Evolutionary conservation across 441 rosid genomes (phyloP).

Genomic region (Pelargonium myrrhifolium): DNA sequence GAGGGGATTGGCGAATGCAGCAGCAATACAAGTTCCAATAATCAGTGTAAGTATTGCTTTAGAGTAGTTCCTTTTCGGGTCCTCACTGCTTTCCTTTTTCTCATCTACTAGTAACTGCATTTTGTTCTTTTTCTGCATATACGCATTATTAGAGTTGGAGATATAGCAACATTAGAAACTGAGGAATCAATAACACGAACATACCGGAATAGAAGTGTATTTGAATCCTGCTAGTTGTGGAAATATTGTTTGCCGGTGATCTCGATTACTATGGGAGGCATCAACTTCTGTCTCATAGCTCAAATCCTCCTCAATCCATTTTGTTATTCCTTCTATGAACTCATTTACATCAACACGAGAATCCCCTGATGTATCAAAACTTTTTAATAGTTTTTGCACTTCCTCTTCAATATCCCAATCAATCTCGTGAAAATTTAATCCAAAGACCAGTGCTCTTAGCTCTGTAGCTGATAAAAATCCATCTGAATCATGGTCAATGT

Average conservation of each 20-base stretch:
- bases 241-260: no score
- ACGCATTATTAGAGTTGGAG: no score
- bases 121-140: neutral
- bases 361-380: neutral
- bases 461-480: slow-evolving; percentile 3
- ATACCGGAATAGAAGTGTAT: neutral
- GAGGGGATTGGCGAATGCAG: neutral
- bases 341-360: neutral
- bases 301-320: neutral
- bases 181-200: neutral
- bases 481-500: neutral
- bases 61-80: neutral
- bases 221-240: neutral
- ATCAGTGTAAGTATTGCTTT: neutral
- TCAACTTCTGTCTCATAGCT: neutral
- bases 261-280: no score
- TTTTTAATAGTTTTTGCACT: neutral
- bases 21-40: neutral
- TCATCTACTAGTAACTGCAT: neutral
- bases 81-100: neutral
- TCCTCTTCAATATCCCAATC: neutral
- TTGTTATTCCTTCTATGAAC: neutral
- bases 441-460: neutral
- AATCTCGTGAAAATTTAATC: neutral
- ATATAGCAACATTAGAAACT: no score